These are phyloP conservation scores for Tolypocladium inflatum DNA, from an alignment of 2,329 filamentous ascomycete genomes.

Conservation along the genomic window DNA sequence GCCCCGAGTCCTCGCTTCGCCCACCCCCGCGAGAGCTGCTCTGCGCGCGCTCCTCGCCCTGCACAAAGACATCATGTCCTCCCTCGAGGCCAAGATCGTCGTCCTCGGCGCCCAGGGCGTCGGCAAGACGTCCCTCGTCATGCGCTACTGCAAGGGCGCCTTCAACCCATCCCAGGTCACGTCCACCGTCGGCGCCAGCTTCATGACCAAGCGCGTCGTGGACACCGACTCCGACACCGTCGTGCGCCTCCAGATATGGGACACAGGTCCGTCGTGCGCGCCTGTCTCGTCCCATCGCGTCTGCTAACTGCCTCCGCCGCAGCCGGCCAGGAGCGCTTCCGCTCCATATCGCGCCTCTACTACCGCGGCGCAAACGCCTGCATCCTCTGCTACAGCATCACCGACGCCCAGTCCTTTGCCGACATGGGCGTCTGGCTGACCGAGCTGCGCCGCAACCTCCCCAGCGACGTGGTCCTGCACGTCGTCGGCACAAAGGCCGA, in stretches of 20 bases:
- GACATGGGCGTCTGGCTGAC: constrained; percentile 90
- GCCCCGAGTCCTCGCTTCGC: background rate
- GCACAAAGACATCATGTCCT: constrained; percentile 31
- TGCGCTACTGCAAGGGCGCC: constrained; percentile 64
- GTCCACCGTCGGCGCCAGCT: constrained; percentile 72
- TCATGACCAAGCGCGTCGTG: constrained; percentile 69
- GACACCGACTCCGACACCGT: constrained; percentile 79
- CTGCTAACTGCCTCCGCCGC: constrained; percentile 5
- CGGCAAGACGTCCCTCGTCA: constrained; percentile 70
- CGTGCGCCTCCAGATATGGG: constrained; percentile 92
- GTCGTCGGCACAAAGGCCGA: constrained; percentile 95
- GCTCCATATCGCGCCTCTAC: constrained; percentile 89
- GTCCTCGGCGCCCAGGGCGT: constrained; percentile 73
- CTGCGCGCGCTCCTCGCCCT: background rate
- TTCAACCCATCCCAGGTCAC: constrained; percentile 56
- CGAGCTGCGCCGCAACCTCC: constrained; percentile 73
- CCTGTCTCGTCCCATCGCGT: background rate
- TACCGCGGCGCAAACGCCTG: constrained; percentile 93
- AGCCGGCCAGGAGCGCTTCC: constrained; percentile 89
- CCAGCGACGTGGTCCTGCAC: constrained; percentile 73
- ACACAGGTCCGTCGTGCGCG: constrained; percentile 51
- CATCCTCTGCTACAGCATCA: constrained; percentile 92
- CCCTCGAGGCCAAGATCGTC: constrained; percentile 73
- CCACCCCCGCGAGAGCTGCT: background rate
- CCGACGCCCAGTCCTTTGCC: constrained; percentile 71